phyloP scores from a whole-genome alignment of 805 yeast species.

The Cyberlindnera maritima region DNA sequence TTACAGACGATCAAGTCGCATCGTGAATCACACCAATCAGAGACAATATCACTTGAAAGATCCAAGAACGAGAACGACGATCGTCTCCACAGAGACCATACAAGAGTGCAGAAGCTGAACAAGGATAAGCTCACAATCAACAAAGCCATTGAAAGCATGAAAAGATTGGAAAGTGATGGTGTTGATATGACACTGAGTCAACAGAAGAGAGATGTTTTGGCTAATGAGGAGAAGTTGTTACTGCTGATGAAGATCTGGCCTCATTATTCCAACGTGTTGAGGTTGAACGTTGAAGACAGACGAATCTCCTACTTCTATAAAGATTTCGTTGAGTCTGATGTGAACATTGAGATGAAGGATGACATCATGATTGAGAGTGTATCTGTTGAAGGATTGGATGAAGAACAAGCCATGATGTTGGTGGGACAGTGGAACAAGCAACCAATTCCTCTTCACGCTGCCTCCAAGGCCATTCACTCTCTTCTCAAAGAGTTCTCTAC shows the following conservation, averaged over 20 bases:
- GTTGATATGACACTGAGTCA: slow-evolving; percentile 5
- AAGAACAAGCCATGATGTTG: not conserved
- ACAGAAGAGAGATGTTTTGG: slow-evolving; percentile 5
- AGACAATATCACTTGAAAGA: not conserved
- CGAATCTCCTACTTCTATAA: slow-evolving; percentile 7
- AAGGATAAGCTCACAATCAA: not conserved
- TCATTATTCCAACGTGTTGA: slow-evolving; percentile 4
- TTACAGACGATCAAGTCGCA: not conserved
- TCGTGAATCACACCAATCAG: not conserved
- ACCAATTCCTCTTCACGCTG: slow-evolving; percentile 1
- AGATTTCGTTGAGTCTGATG: not conserved
- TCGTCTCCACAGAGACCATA: slow-evolving; percentile 1
- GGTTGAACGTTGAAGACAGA: slow-evolving; percentile 8
- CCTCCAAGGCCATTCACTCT: not conserved
- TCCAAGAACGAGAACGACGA: not conserved
- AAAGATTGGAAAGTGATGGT: slow-evolving; percentile 6
- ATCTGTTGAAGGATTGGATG: not conserved
- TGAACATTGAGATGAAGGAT: slow-evolving; percentile 1
- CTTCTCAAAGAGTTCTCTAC: not conserved
- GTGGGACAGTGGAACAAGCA: slow-evolving; percentile 2
- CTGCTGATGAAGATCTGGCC: slow-evolving; percentile 15
- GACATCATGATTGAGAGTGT: slow-evolving; percentile 5
- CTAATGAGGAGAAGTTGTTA: slow-evolving; percentile 16
- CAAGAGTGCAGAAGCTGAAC: slow-evolving; percentile 1
- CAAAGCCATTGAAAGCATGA: slow-evolving; percentile 10